These are phyloP conservation scores for Saccharum hybrid DNA, from an alignment of 202 grass and related monocot species.

Conservation along the genomic window DNA sequence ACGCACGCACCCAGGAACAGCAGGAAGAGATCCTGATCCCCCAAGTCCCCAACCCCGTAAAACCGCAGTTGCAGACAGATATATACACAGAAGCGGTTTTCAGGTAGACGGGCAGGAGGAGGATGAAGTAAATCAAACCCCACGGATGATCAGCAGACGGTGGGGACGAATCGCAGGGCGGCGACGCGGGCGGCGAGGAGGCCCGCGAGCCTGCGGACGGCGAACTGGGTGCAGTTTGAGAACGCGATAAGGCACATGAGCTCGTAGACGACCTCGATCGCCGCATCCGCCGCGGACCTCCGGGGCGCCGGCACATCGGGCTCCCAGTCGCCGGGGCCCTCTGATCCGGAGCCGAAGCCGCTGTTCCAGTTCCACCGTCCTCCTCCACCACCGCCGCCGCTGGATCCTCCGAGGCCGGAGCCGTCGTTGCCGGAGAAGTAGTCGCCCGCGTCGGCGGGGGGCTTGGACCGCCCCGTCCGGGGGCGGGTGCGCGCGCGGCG, in stretches of 20 bases:
- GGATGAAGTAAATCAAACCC: background rate
- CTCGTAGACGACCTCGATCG: conserved; percentile 63
- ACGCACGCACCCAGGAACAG: conserved; percentile 7
- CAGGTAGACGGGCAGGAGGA: conserved; percentile 10
- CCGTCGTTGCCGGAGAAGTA: conserved; percentile 50
- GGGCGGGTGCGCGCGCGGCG: conserved; percentile 50
- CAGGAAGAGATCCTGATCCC: background rate
- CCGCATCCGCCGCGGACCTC: conserved; percentile 46
- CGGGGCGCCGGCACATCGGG: conserved; percentile 43
- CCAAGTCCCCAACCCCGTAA: background rate
- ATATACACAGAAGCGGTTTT: conserved; percentile 50
- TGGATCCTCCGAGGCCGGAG: conserved; percentile 31
- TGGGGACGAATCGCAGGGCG: conserved; percentile 56
- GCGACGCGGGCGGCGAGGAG: conserved; percentile 54
- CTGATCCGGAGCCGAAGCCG: conserved; percentile 43
- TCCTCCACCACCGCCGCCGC: conserved; percentile 37
- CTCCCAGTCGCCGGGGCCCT: conserved; percentile 55
- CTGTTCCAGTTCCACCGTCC: conserved; percentile 41
- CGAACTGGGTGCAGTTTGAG: conserved; percentile 85
- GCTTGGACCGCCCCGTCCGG: conserved; percentile 45
- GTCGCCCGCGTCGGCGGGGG: conserved; percentile 39
- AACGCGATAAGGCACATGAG: conserved; percentile 75
- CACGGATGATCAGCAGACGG: conserved; percentile 47
- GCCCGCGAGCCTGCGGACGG: conserved; percentile 61
- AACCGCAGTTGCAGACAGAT: conserved; percentile 13